Evolutionary conservation across 306 rosid species (phyloP).

Genomic region (Mucuna pruriens): DNA sequence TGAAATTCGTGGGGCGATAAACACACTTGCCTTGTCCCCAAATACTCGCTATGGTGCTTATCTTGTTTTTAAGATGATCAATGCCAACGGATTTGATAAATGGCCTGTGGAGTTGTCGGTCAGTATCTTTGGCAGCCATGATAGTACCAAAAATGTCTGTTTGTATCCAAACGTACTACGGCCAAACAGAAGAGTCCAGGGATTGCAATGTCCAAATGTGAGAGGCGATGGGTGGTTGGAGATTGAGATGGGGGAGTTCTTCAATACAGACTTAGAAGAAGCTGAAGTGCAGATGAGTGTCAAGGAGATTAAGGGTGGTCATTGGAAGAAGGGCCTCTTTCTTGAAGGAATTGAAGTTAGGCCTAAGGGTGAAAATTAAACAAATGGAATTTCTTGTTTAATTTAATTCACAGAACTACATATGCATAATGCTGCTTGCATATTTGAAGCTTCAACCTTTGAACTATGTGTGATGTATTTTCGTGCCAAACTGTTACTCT

Average conservation of each 20-base stretch:
- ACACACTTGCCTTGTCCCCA: constrained; percentile 49
- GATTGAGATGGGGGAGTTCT: constrained; percentile 74
- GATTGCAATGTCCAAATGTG: constrained; percentile 37
- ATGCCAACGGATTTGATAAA: constrained; percentile 39
- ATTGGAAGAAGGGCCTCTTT: constrained; percentile 64
- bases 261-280: constrained; percentile 44
- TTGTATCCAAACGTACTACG: constrained; percentile 10
- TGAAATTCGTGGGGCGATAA: constrained; percentile 64
- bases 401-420: constrained; percentile 1
- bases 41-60: constrained; percentile 57
- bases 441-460: constrained; percentile 8
- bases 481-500: constrained; percentile 5
- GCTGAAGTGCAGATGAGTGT: constrained; percentile 58
- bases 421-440: not conserved
- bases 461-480: not conserved
- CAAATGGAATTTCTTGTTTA: not conserved
- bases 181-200: not conserved
- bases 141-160: constrained; percentile 31
- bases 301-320: constrained; percentile 40
- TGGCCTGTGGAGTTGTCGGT: constrained; percentile 50
- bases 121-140: constrained; percentile 22
- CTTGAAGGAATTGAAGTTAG: constrained; percentile 78
- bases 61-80: constrained; percentile 58
- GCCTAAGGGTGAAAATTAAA: constrained; percentile 44
- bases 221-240: constrained; percentile 74